These are phyloP conservation scores for Rhododendron ovatum DNA, from an alignment of 148 eudicot species.

Conservation along the genomic window DNA sequence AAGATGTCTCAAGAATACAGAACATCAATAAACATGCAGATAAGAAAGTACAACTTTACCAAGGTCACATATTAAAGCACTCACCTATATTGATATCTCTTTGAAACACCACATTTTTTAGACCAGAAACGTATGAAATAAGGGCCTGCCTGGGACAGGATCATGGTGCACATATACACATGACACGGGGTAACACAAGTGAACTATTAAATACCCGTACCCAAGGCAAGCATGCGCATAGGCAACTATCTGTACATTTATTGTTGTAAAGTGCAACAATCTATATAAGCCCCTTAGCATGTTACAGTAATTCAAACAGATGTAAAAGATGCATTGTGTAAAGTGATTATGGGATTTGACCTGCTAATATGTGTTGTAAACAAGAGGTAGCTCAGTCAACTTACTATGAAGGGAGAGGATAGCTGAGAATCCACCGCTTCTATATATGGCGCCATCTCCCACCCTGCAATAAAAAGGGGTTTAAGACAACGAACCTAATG, in stretches of 20 bases:
- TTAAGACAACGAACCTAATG: conserved; percentile 1
- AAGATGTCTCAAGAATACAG: not conserved
- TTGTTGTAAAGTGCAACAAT: not conserved
- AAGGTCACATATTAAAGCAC: not conserved
- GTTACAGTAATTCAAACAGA: not conserved
- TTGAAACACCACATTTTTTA: not conserved
- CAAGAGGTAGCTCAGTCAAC: conserved; percentile 17
- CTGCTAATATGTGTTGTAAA: not conserved
- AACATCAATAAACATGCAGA: not conserved
- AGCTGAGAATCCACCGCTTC: conserved; percentile 93
- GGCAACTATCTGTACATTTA: not conserved
- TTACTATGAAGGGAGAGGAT: conserved; percentile 62
- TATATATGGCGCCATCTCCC: conserved; percentile 97
- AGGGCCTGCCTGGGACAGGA: not conserved
- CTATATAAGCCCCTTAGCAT: not conserved
- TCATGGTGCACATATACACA: not conserved
- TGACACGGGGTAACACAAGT: not conserved
- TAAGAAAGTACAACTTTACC: not conserved
- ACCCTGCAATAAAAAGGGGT: conserved; percentile 40
- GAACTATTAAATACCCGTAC: not conserved
- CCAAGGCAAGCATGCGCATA: not conserved
- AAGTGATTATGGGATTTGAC: not conserved
- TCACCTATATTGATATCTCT: not conserved
- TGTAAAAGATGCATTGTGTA: not conserved
- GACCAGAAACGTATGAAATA: not conserved